Percentiles rank a stretch among this genome's conserved stretches.
Evolutionary conservation across 331 rosid species (phyloP).

Genomic region (Telfairia occidentalis): DNA sequence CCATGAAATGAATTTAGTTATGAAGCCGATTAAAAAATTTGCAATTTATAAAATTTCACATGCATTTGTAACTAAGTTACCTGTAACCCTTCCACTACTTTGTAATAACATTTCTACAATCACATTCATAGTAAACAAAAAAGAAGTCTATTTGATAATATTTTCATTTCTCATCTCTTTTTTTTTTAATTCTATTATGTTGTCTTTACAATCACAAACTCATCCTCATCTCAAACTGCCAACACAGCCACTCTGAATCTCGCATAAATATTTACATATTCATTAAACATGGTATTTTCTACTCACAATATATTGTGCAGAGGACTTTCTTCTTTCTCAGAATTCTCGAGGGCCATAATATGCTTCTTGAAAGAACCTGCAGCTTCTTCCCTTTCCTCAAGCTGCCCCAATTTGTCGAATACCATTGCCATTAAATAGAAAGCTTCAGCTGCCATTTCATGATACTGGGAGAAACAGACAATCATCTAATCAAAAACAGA

Average conservation of each 20-base stretch:
- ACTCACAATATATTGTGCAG: conserved; percentile 27
- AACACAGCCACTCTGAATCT: not conserved
- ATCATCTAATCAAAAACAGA: not conserved
- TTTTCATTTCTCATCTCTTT: too few species aligned
- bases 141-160: not conserved
- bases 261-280: not conserved
- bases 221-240: too few species aligned
- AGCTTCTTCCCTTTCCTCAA: conserved; percentile 70
- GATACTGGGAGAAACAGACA: conserved; percentile 34
- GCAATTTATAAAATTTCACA: too few species aligned
- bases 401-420: conserved; percentile 55
- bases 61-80: too few species aligned
- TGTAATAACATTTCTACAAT: too few species aligned
- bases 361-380: conserved; percentile 67
- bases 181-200: not conserved
- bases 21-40: too few species aligned
- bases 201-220: not conserved
- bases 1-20: too few species aligned
- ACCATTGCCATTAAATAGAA: conserved; percentile 84
- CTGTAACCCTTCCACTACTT: too few species aligned
- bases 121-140: too few species aligned
- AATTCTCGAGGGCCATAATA: conserved; percentile 49
- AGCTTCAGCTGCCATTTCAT: conserved; percentile 89
- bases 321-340: conserved; percentile 33
- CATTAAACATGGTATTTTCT: not conserved